phyloP scores from a whole-genome alignment of 306 rosid species.

The Prunus campanulata region DNA sequence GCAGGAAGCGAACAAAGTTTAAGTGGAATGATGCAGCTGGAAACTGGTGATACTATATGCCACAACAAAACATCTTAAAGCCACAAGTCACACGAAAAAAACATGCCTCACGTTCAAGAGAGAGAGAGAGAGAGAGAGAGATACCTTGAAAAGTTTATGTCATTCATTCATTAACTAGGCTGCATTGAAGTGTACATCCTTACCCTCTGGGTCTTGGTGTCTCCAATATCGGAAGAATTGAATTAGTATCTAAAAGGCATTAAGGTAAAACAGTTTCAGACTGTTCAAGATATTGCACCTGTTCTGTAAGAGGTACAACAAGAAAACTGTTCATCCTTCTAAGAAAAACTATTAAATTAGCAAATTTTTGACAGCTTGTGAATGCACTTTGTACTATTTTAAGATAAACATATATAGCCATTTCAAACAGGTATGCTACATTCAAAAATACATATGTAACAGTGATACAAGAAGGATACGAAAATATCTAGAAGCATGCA shows the following conservation, averaged over 20 bases:
- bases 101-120: neutral
- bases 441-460: neutral
- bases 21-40: neutral
- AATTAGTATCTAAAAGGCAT: conserved; percentile 53
- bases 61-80: neutral
- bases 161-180: conserved; percentile 28
- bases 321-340: neutral
- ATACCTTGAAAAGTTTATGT: conserved; percentile 30
- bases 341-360: neutral
- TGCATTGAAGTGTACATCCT: conserved; percentile 17
- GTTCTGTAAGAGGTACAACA: neutral
- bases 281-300: neutral
- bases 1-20: neutral
- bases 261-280: conserved; percentile 21
- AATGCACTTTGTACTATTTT: neutral
- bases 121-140: neutral
- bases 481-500: conserved; percentile 74
- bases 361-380: neutral
- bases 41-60: neutral
- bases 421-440: neutral
- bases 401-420: neutral
- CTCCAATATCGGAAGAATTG: conserved; percentile 48
- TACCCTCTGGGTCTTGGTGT: neutral
- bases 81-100: neutral
- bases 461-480: conserved; percentile 55